phyloP scores from a whole-genome alignment of 495 filamentous ascomycete species.

The Talaromyces stipitatus region DNA sequence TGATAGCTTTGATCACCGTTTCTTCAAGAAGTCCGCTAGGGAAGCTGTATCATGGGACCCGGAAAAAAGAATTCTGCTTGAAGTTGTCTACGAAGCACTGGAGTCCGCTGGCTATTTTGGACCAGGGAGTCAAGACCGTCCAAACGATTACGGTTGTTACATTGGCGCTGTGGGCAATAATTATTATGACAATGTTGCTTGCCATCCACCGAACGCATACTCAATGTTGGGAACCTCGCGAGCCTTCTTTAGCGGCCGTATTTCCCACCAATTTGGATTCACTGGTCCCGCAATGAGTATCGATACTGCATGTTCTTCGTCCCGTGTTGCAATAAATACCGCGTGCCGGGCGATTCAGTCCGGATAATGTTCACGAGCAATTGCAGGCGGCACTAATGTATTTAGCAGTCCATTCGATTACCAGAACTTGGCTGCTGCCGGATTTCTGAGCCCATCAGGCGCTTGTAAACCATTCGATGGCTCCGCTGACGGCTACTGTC shows the following conservation, averaged over 20 bases:
- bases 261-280: constrained; percentile 41
- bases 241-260: constrained; percentile 26
- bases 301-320: constrained; percentile 47
- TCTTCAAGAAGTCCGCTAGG: constrained; percentile 20
- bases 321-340: constrained; percentile 38
- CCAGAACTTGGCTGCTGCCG: constrained; percentile 29
- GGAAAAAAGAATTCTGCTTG: constrained; percentile 31
- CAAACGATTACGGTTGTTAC: constrained; percentile 25
- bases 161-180: constrained; percentile 24
- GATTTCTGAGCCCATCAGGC: constrained; percentile 36
- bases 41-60: constrained; percentile 38
- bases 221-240: constrained; percentile 25
- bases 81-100: constrained; percentile 29
- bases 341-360: constrained; percentile 13
- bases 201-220: constrained; percentile 26
- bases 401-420: constrained; percentile 20
- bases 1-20: constrained; percentile 20
- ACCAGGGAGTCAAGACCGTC: neutral
- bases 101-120: constrained; percentile 19
- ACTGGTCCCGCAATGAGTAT: constrained; percentile 38
- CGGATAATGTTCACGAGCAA: constrained; percentile 8
- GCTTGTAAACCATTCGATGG: constrained; percentile 57
- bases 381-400: constrained; percentile 29
- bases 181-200: constrained; percentile 34
- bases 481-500: constrained; percentile 32